Percentiles rank a stretch among this genome's conserved stretches.
Conservation (phyloP, 1,284 basidiomycete species). For the Puccinia sorghi region DNA sequence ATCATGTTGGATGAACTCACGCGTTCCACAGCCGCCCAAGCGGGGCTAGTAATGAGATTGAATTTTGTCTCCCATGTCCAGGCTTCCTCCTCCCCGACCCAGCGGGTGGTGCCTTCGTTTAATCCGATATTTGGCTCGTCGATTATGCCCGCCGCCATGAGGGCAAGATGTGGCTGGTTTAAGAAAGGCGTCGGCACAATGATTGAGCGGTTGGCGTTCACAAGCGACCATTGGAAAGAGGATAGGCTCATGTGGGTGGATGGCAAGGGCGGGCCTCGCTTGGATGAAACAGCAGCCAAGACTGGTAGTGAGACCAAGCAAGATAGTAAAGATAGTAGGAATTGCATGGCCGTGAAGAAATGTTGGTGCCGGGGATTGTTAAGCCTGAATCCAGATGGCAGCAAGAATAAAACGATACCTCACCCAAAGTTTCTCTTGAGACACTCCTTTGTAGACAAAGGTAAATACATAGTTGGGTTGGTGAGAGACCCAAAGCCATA, state of each 20-base stretch:
- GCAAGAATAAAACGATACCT: no score
- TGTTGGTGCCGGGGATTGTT: no score
- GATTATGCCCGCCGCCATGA: constrained; percentile 54
- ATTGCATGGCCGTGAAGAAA: no score
- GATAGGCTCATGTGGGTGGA: constrained; percentile 39
- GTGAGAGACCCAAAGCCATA: no score
- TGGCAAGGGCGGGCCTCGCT: constrained; percentile 39
- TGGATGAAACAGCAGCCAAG: background rate
- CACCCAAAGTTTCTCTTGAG: no score
- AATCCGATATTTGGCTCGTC: constrained; percentile 52
- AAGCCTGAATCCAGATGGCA: no score
- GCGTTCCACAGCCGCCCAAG: constrained; percentile 27
- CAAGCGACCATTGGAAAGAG: constrained; percentile 53
- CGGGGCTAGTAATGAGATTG: background rate
- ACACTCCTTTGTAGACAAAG: no score
- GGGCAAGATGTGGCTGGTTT: constrained; percentile 53
- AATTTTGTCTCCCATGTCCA: constrained; percentile 45
- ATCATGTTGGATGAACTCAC: constrained; percentile 17
- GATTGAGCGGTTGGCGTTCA: constrained; percentile 54
- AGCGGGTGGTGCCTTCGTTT: constrained; percentile 46
- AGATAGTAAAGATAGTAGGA: background rate
- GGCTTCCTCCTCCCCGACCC: constrained; percentile 46
- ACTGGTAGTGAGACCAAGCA: background rate
- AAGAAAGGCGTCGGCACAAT: constrained; percentile 53
- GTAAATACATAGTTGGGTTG: no score